These are phyloP conservation scores for Lodderomyces metapsilosis DNA, from an alignment of 1,139 yeast species.

Conservation along the genomic window DNA sequence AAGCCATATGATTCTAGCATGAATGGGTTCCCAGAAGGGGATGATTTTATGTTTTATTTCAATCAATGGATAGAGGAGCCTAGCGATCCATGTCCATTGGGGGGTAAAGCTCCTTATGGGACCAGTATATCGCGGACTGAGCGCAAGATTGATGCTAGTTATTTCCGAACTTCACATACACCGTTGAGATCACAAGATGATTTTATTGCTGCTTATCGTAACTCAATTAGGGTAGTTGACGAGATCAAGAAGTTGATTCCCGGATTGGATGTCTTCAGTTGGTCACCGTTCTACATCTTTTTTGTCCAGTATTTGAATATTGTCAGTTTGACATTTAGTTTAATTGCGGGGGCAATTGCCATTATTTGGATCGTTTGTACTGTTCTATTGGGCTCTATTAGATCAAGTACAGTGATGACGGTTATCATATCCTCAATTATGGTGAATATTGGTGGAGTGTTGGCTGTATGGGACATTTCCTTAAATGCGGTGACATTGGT, in stretches of 20 bases:
- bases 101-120: slow-evolving; percentile 92
- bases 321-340: slow-evolving; percentile 50
- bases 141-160: slow-evolving; percentile 50
- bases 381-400: slow-evolving; percentile 63
- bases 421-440: slow-evolving; percentile 64
- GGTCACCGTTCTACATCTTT: slow-evolving; percentile 88
- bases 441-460: slow-evolving; percentile 73
- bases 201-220: slow-evolving; percentile 75
- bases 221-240: slow-evolving; percentile 66
- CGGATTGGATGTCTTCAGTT: slow-evolving; percentile 68
- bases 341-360: slow-evolving; percentile 55
- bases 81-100: slow-evolving; percentile 91
- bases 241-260: slow-evolving; percentile 49
- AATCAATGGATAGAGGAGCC: slow-evolving; percentile 81
- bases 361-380: slow-evolving; percentile 56
- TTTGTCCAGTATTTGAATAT: slow-evolving; percentile 84
- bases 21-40: slow-evolving; percentile 75
- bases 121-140: slow-evolving; percentile 48
- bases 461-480: slow-evolving; percentile 73
- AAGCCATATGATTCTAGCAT: slow-evolving; percentile 69
- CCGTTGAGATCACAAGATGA: slow-evolving; percentile 83
- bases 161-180: slow-evolving; percentile 76
- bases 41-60: slow-evolving; percentile 70
- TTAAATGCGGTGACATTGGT: slow-evolving; percentile 89
- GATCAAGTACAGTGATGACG: slow-evolving; percentile 56